Percentiles rank a stretch among this genome's conserved stretches.
Evolutionary conservation across 2,329 filamentous ascomycete species (phyloP).

Genomic region (Microsporum ferrugineum): DNA sequence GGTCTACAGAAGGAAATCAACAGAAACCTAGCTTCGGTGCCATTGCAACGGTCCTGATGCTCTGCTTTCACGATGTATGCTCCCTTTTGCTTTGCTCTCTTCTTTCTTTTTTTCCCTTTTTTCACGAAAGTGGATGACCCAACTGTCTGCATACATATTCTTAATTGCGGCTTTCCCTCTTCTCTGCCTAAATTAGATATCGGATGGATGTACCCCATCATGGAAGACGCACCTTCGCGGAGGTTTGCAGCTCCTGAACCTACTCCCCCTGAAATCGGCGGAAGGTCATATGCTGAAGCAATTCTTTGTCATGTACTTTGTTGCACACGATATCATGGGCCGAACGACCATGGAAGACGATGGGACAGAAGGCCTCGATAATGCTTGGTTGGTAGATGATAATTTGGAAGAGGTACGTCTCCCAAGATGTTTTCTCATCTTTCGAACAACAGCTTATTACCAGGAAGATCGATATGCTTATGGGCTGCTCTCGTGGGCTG

Average conservation of each 20-base stretch:
- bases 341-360: conserved; percentile 14
- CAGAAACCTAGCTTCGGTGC: conserved; percentile 16
- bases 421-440: background rate
- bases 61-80: conserved; percentile 25
- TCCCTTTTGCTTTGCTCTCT: background rate
- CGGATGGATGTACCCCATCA: conserved; percentile 23
- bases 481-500: conserved; percentile 24
- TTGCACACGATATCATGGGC: conserved; percentile 26
- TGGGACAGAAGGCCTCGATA: background rate
- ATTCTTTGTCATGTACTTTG: conserved; percentile 24
- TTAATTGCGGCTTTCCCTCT: conserved; percentile 3
- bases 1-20: conserved; percentile 19
- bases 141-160: background rate
- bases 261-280: conserved; percentile 9
- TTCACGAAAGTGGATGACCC: background rate
- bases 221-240: conserved; percentile 25
- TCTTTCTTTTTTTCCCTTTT: background rate
- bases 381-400: conserved; percentile 18
- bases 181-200: conserved; percentile 16
- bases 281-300: conserved; percentile 16
- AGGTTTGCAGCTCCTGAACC: conserved; percentile 20
- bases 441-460: background rate
- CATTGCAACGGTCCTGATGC: conserved; percentile 24
- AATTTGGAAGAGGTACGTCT: conserved; percentile 18
- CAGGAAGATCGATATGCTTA: conserved; percentile 21